phyloP scores from a whole-genome alignment of 176 grass and related monocot species.

The Sorghum bicolor region DNA sequence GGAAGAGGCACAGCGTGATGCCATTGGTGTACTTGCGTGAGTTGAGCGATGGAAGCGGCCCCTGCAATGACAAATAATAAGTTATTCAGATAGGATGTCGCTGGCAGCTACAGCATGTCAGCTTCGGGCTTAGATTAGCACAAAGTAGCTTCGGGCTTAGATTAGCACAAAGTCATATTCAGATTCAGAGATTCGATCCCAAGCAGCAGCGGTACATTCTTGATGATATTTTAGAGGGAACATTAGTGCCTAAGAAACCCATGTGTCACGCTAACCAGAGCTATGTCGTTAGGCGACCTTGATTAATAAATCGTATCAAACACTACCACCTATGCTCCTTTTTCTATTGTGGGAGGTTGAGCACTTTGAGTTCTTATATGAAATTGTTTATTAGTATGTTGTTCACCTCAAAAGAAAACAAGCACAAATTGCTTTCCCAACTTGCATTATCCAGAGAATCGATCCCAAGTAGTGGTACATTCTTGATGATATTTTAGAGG shows the following conservation, averaged over 20 bases:
- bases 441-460: neutral
- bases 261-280: neutral
- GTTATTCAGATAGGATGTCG: conserved; percentile 2
- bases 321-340: conserved; percentile 9
- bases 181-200: conserved; percentile 20
- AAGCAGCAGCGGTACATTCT: neutral
- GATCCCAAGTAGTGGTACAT: neutral
- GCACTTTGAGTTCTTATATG: neutral
- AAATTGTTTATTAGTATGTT: neutral
- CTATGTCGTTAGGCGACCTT: conserved; percentile 19
- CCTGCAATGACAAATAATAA: conserved; percentile 27
- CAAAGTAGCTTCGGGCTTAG: conserved; percentile 3
- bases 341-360: conserved; percentile 9
- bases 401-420: too few relatives aligned
- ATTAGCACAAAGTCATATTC: neutral
- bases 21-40: conserved; percentile 79
- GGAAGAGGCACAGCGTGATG: conserved; percentile 73
- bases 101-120: neutral
- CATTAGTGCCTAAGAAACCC: conserved; percentile 20
- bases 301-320: conserved; percentile 35
- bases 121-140: conserved; percentile 15
- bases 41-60: conserved; percentile 48
- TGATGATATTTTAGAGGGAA: neutral
- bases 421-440: too few relatives aligned
- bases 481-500: neutral